Percentiles rank a stretch among this genome's conserved stretches.
Conservation (phyloP, 106 monocot species). For the Acanthochlamys bracteata region DNA sequence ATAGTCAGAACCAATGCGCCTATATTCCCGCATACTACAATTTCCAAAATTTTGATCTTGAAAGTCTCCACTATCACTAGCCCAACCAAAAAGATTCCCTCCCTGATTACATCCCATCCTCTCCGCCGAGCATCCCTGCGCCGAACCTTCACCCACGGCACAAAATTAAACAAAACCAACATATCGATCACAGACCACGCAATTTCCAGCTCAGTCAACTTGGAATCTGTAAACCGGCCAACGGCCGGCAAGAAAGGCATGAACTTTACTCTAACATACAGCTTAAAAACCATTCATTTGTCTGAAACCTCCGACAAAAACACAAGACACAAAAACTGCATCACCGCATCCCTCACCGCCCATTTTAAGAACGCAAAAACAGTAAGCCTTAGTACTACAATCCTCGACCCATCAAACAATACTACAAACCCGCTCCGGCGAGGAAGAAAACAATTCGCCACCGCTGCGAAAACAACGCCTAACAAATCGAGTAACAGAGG, state of each 20-base stretch:
- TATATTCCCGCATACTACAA: constrained; percentile 35
- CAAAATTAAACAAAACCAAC: constrained; percentile 26
- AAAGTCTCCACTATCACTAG: constrained; percentile 28
- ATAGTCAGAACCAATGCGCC: constrained; percentile 25
- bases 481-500: constrained; percentile 36
- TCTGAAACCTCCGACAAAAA: constrained; percentile 52
- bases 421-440: constrained; percentile 8
- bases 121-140: constrained; percentile 28
- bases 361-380: constrained; percentile 55
- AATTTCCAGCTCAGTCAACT: constrained; percentile 33
- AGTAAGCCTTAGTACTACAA: constrained; percentile 32
- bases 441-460: constrained; percentile 15
- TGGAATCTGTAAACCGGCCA: constrained; percentile 14
- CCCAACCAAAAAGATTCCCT: constrained; percentile 38
- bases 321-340: constrained; percentile 50
- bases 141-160: constrained; percentile 50
- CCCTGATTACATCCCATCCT: constrained; percentile 36
- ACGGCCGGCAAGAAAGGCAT: constrained; percentile 50
- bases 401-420: constrained; percentile 20
- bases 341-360: constrained; percentile 43
- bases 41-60: constrained; percentile 44
- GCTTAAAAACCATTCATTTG: constrained; percentile 43
- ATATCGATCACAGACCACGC: constrained; percentile 49
- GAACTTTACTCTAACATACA: constrained; percentile 48
- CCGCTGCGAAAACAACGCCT: constrained; percentile 40